Percentiles rank a stretch among this genome's conserved stretches.
These are phyloP conservation scores for Neostapfia colusana DNA, from an alignment of 176 grass and related monocot species.

Conservation along the genomic window DNA sequence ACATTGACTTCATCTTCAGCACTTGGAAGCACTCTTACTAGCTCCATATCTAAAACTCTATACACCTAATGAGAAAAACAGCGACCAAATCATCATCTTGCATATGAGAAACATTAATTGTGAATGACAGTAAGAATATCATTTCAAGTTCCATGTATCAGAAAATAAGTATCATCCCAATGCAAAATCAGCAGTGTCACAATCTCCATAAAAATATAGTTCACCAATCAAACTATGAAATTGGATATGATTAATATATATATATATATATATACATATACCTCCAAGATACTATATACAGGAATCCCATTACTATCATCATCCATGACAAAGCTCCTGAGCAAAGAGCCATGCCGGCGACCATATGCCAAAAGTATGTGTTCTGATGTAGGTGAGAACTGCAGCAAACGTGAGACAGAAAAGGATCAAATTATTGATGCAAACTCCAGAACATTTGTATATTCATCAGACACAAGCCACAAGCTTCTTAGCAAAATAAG, in stretches of 20 bases:
- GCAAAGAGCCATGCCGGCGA: slow-evolving; percentile 83
- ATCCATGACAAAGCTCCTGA: slow-evolving; percentile 88
- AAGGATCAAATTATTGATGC: slow-evolving; percentile 28
- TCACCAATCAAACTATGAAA: slow-evolving; percentile 25
- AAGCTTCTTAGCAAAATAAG: background rate
- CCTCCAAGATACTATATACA: slow-evolving; percentile 99
- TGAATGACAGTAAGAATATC: background rate
- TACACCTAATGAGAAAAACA: slow-evolving; percentile 72
- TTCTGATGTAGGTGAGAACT: slow-evolving; percentile 98
- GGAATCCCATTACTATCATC: slow-evolving; percentile 79
- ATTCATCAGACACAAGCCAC: background rate
- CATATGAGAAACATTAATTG: background rate
- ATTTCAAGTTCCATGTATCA: slow-evolving; percentile 5
- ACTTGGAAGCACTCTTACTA: slow-evolving; percentile 88
- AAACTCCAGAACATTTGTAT: slow-evolving; percentile 7
- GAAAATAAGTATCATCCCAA: slow-evolving; percentile 26
- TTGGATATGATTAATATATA: background rate
- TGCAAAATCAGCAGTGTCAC: slow-evolving; percentile 27
- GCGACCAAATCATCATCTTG: slow-evolving; percentile 9
- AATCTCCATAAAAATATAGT: slow-evolving; percentile 13
- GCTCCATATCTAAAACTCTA: slow-evolving; percentile 98
- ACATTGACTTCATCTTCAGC: slow-evolving; percentile 97
- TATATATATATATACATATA: too few species aligned
- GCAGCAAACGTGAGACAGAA: slow-evolving; percentile 37
- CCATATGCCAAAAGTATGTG: slow-evolving; percentile 98